These are phyloP conservation scores for Teunomyces tritomae DNA, from an alignment of 805 yeast genomes.

Conservation along the genomic window DNA sequence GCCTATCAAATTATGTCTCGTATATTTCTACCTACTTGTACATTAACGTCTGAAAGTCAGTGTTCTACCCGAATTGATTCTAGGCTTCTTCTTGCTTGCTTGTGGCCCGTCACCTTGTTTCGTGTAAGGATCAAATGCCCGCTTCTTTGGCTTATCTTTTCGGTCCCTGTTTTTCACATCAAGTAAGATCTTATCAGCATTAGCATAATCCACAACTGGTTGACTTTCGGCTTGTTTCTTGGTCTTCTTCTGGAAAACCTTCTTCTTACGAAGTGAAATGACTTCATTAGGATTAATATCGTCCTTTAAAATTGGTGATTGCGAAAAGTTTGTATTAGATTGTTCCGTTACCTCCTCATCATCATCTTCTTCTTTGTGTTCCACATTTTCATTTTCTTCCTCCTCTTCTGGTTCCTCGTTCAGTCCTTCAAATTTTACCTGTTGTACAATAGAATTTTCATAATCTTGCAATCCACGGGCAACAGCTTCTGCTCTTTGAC, in stretches of 20 bases:
- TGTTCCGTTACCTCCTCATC: slow-evolving; percentile 2
- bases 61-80: slow-evolving; percentile 33
- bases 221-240: slow-evolving; percentile 9
- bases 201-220: slow-evolving; percentile 44
- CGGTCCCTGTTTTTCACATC: slow-evolving; percentile 11
- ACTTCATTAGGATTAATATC: slow-evolving; percentile 33
- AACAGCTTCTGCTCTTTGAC: slow-evolving; percentile 12
- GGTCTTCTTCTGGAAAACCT: slow-evolving; percentile 6
- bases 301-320: slow-evolving; percentile 1
- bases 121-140: slow-evolving; percentile 59
- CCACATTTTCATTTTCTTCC: not conserved
- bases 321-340: not conserved
- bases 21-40: not conserved
- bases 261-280: slow-evolving; percentile 35
- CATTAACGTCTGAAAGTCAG: slow-evolving; percentile 25
- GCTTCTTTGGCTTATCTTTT: slow-evolving; percentile 34
- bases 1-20: no score
- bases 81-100: slow-evolving; percentile 48
- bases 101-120: slow-evolving; percentile 50
- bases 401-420: slow-evolving; percentile 4
- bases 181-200: slow-evolving; percentile 41
- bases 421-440: slow-evolving; percentile 6
- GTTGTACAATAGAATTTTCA: slow-evolving; percentile 6
- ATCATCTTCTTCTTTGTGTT: not conserved
- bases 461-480: slow-evolving; percentile 13